Conservation (phyloP, 2,329 filamentous ascomycete species). For the Magnaporthiopsis rhizophila region DNA sequence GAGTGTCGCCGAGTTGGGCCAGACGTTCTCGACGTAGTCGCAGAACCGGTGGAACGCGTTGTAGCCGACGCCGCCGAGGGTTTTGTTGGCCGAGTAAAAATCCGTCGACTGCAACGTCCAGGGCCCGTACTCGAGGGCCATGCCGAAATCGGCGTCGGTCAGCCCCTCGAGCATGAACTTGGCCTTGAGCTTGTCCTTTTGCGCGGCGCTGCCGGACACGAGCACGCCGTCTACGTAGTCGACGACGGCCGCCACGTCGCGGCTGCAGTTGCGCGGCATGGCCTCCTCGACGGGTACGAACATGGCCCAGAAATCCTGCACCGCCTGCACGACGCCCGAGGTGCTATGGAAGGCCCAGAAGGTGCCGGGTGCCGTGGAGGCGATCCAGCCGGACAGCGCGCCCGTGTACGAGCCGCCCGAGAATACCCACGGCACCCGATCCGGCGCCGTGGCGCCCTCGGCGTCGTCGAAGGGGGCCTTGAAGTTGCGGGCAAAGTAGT, state of each 20-base stretch:
- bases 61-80: conserved; percentile 19
- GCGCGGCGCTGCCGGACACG: conserved; percentile 26
- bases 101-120: conserved; percentile 43
- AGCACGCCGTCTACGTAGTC: conserved; percentile 41
- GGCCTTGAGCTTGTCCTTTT: conserved; percentile 36
- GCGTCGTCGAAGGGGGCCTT: conserved; percentile 37
- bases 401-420: conserved; percentile 48
- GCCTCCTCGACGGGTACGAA: conserved; percentile 43
- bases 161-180: conserved; percentile 39
- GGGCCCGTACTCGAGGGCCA: conserved; percentile 44
- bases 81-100: conserved; percentile 28
- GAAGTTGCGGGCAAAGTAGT: conserved; percentile 35
- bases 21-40: conserved; percentile 38
- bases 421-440: conserved; percentile 45
- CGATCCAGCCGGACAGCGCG: conserved; percentile 45
- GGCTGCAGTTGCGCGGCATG: conserved; percentile 48
- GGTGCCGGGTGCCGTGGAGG: conserved; percentile 39
- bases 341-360: conserved; percentile 51
- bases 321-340: conserved; percentile 44
- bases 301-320: conserved; percentile 46
- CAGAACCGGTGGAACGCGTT: conserved; percentile 37
- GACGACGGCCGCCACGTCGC: conserved; percentile 39
- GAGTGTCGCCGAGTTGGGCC: conserved; percentile 25
- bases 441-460: conserved; percentile 32
- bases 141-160: conserved; percentile 35